These are phyloP conservation scores for Coniferiporia weirii DNA, from an alignment of 1,284 basidiomycete genomes.

Conservation along the genomic window DNA sequence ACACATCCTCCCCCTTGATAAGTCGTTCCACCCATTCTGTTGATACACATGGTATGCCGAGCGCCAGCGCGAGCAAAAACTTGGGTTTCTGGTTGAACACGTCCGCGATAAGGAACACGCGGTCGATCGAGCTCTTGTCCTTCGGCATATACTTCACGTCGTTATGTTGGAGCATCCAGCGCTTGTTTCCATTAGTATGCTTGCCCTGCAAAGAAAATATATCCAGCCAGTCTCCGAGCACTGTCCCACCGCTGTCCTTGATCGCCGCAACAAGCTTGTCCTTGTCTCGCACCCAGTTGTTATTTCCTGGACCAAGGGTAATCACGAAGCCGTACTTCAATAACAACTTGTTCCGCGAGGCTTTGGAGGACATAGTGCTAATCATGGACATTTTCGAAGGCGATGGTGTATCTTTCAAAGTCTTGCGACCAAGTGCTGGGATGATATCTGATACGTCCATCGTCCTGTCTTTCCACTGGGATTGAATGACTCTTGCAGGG, in stretches of 20 bases:
- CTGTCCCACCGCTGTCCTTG: slow-evolving; percentile 48
- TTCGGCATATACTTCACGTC: slow-evolving; percentile 44
- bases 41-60: slow-evolving; percentile 82
- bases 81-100: slow-evolving; percentile 66
- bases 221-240: slow-evolving; percentile 62
- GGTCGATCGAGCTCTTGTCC: slow-evolving; percentile 30
- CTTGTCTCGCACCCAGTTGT: slow-evolving; percentile 28
- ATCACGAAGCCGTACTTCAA: slow-evolving; percentile 45
- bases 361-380: slow-evolving; percentile 25
- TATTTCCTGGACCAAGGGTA: slow-evolving; percentile 32
- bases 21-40: slow-evolving; percentile 53
- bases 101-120: slow-evolving; percentile 67
- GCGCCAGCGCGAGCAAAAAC: slow-evolving; percentile 73
- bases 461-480: slow-evolving; percentile 49
- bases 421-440: slow-evolving; percentile 33
- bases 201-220: slow-evolving; percentile 58
- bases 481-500: slow-evolving; percentile 41
- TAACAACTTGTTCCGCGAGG: slow-evolving; percentile 35
- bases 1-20: slow-evolving; percentile 25
- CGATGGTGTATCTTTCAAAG: slow-evolving; percentile 33
- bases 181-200: slow-evolving; percentile 36
- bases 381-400: slow-evolving; percentile 38
- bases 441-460: slow-evolving; percentile 37
- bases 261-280: slow-evolving; percentile 42
- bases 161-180: slow-evolving; percentile 45